Base-by-base conservation (phyloP, 2,329 filamentous ascomycete species). In the Penicillium nordicum region DNA sequence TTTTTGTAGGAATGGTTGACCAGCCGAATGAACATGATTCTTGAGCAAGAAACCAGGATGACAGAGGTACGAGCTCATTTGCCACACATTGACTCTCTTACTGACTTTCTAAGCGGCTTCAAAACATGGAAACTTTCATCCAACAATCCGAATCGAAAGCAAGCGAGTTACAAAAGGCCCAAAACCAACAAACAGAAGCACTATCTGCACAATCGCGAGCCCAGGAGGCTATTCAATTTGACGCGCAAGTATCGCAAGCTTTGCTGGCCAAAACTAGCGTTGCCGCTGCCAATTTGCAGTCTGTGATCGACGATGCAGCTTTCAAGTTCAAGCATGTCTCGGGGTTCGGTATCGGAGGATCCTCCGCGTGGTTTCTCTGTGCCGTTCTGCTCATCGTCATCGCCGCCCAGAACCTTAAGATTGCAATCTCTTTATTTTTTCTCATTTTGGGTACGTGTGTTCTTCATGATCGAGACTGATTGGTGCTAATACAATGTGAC, bases 51-150 rank as follows among this genome's bases (percentile, higher is more conserved):
- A 55, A 62, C 57, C 25, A 56, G 69, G 59, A 70, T 71, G 38
- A 66, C 68, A 41, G 70, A 76, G 65, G 71, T 72, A 50, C 14
- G 63, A 59, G 16, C 7, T 21, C 3, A 9, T 2, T 11, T 5
- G 21, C 10, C 9, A 21, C 11, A 23, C 21, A 4, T 10, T 4
- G 7, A 14, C 12, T 16, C 12, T 1, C 9, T 9, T 37, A 29
- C 66, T 73, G 51, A 73, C 30, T 6, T 41, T 8, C n/a, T 14
- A 40, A 78, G 76, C 72, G 67, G 23, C 62, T 78, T 8, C 62
- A 63, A 43, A 53, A 55, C 10, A 70, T 78, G 50, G 69, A 74
- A 32, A 53, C 36, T 3, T 63, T 67, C 2, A 69, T 79, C 30
- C 61, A 69, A 8, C 53, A 66, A 16, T 72, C 76, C 7, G 68